These are phyloP conservation scores for Eudorina sp. DNA, from an alignment of 139 green algal species.

Conservation along the genomic window DNA sequence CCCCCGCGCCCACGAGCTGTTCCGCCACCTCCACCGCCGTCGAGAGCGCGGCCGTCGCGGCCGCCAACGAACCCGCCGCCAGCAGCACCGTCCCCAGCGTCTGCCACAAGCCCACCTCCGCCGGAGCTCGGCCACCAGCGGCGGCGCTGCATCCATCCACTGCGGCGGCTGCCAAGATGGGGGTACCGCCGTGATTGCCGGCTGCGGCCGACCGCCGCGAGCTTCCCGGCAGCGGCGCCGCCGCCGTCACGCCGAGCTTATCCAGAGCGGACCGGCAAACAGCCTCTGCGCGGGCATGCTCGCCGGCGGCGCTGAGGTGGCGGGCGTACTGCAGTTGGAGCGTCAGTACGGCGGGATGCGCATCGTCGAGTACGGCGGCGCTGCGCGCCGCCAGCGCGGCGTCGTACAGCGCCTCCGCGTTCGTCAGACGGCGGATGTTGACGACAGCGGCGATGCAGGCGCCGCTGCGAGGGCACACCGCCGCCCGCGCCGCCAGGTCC, in stretches of 20 bases:
- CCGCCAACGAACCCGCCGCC: background rate
- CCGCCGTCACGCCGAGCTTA: background rate
- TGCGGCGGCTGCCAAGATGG: background rate
- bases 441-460: constrained; percentile 24
- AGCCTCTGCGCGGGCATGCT: background rate
- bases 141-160: no score
- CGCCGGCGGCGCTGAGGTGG: background rate
- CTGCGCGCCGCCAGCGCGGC: background rate
- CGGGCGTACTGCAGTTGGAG: constrained; percentile 16
- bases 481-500: background rate
- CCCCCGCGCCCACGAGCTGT: constrained; percentile 3
- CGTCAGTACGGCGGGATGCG: background rate
- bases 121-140: no score
- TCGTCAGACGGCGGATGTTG: background rate
- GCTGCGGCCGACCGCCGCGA: no score
- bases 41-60: background rate
- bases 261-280: background rate
- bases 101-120: background rate
- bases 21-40: constrained; percentile 9
- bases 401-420: constrained; percentile 1
- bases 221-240: background rate
- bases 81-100: constrained; percentile 13
- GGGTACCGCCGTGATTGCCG: no score
- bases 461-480: constrained; percentile 4
- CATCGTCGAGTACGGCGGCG: background rate